Percentiles rank a stretch among this genome's conserved stretches.
These are phyloP conservation scores for Suillus weaverae DNA, from an alignment of 768 basidiomycete species.

Conservation along the genomic window DNA sequence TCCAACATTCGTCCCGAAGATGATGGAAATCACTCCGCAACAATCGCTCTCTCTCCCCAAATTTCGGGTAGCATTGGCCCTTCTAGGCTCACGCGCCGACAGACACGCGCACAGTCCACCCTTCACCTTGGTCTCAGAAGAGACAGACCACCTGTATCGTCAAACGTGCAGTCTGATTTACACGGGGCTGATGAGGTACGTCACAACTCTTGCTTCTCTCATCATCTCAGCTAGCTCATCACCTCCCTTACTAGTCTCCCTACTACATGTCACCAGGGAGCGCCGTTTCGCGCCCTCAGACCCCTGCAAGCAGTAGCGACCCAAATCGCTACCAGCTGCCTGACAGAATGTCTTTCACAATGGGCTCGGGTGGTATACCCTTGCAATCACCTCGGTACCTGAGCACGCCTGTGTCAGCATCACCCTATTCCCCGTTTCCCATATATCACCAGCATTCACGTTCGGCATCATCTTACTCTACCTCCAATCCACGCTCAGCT, in stretches of 20 bases:
- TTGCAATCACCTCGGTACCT: constrained; percentile 45
- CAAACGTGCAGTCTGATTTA: constrained; percentile 14
- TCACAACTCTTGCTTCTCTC: neutral
- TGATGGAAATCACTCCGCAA: constrained; percentile 23
- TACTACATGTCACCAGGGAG: constrained; percentile 40
- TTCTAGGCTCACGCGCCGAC: constrained; percentile 48
- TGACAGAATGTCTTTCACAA: constrained; percentile 28
- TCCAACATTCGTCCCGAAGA: constrained; percentile 31
- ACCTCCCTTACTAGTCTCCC: constrained; percentile 21
- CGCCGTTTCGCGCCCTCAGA: constrained; percentile 39
- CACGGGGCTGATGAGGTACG: constrained; percentile 32
- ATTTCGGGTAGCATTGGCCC: constrained; percentile 55
- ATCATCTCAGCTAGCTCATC: constrained; percentile 13
- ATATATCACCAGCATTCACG: constrained; percentile 46
- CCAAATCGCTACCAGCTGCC: constrained; percentile 30
- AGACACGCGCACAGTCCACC: constrained; percentile 36
- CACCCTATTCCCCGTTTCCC: constrained; percentile 48
- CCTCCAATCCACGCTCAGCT: constrained; percentile 50
- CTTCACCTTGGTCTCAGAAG: constrained; percentile 35
- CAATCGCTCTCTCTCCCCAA: constrained; percentile 37
- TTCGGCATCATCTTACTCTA: constrained; percentile 43
- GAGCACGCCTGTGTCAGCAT: constrained; percentile 46
- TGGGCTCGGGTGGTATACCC: constrained; percentile 25
- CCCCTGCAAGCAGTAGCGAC: constrained; percentile 36
- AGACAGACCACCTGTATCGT: constrained; percentile 23